Conservation (phyloP, 2,329 filamentous ascomycete genomes). For the Macroventuria anomochaeta region DNA sequence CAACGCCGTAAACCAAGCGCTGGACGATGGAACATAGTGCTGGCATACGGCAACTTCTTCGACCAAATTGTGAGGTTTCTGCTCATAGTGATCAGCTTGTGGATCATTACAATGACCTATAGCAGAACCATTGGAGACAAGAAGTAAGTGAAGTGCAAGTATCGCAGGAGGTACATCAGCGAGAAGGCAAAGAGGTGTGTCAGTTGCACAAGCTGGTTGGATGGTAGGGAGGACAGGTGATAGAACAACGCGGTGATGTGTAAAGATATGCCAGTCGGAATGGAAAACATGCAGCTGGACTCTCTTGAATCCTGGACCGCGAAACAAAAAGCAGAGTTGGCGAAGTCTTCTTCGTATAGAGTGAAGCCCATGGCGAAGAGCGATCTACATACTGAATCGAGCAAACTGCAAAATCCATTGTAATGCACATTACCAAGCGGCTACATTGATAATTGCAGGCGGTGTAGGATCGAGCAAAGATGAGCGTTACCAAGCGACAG, state of each 20-base stretch:
- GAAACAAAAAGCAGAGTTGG: neutral
- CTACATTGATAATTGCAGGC: constrained; percentile 1
- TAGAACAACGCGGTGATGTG: too few species aligned
- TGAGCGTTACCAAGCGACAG: neutral
- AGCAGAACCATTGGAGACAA: constrained; percentile 69
- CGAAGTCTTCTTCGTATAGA: too few species aligned
- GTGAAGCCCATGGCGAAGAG: neutral
- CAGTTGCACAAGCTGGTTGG: constrained; percentile 65
- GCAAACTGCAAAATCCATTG: neutral
- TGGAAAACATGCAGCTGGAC: too few species aligned
- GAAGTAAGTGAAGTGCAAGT: constrained; percentile 71
- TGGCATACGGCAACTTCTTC: constrained; percentile 75
- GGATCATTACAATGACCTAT: constrained; percentile 68
- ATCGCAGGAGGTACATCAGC: constrained; percentile 68
- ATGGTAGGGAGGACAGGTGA: constrained; percentile 58
- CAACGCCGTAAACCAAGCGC: constrained; percentile 72
- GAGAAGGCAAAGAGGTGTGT: constrained; percentile 66
- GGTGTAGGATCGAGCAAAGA: neutral
- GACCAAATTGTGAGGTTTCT: constrained; percentile 71
- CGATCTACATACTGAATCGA: neutral
- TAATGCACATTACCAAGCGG: neutral
- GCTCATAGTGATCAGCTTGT: constrained; percentile 69
- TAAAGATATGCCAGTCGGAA: too few species aligned
- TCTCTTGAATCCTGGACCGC: too few species aligned
- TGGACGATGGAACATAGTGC: constrained; percentile 73